These are phyloP conservation scores for Knufia petricola DNA, from an alignment of 2,329 filamentous ascomycete species.

Conservation along the genomic window DNA sequence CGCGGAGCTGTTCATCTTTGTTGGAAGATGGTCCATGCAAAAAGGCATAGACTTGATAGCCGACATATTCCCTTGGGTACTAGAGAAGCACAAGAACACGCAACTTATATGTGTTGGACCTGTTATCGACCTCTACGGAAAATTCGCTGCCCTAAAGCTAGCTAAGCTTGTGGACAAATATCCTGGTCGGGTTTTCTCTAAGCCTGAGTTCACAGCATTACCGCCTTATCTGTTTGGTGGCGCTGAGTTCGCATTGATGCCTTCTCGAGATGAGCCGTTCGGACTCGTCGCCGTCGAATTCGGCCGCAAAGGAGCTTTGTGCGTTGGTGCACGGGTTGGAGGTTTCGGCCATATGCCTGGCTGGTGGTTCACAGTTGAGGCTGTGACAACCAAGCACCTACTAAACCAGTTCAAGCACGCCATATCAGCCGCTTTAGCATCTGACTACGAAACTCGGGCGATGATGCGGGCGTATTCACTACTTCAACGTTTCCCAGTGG, in stretches of 20 bases:
- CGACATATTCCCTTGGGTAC: constrained; percentile 55
- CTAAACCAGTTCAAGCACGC: constrained; percentile 56
- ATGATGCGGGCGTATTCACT: constrained; percentile 57
- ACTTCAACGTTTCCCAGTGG: constrained; percentile 59
- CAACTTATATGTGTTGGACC: constrained; percentile 57
- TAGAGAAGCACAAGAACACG: constrained; percentile 50
- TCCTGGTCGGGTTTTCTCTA: constrained; percentile 56
- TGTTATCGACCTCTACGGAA: constrained; percentile 58
- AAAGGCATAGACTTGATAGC: constrained; percentile 61
- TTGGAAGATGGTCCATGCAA: constrained; percentile 60
- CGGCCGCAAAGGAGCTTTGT: constrained; percentile 57
- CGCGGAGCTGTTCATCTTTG: constrained; percentile 58
- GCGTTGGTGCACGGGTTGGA: constrained; percentile 56
- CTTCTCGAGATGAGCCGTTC: constrained; percentile 60
- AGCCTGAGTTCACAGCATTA: constrained; percentile 57
- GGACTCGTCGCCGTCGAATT: constrained; percentile 61
- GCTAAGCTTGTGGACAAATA: constrained; percentile 56
- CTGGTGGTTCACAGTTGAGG: constrained; percentile 62
- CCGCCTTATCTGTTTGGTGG: constrained; percentile 58
- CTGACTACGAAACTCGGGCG: constrained; percentile 45
- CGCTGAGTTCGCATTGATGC: constrained; percentile 59
- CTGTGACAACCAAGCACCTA: constrained; percentile 52
- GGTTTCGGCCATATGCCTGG: constrained; percentile 62
- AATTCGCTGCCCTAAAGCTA: constrained; percentile 57
- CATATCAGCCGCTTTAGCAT: constrained; percentile 51